These are phyloP conservation scores for Arthrobotrys pseudoclavata DNA, from an alignment of 2,329 filamentous ascomycete species.

Conservation along the genomic window DNA sequence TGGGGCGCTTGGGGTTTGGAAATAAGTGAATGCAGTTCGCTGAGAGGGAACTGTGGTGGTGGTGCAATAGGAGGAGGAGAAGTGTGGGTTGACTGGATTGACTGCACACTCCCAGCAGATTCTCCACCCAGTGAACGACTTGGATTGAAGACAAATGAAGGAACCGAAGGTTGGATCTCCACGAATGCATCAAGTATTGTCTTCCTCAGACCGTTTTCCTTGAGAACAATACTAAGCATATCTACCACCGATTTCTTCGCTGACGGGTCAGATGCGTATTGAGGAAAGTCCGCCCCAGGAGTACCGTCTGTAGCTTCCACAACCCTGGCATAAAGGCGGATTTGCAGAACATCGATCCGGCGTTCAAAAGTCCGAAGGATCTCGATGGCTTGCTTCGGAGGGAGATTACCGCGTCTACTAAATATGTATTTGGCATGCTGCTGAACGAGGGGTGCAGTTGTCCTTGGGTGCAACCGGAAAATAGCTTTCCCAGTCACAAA, in stretches of 20 bases:
- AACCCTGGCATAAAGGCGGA: slow-evolving; percentile 33
- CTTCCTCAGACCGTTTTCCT: slow-evolving; percentile 34
- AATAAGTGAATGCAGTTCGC: background rate
- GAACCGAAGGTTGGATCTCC: slow-evolving; percentile 32
- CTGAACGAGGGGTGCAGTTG: slow-evolving; percentile 1
- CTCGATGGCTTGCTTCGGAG: background rate
- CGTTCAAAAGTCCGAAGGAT: slow-evolving; percentile 19
- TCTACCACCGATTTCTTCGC: slow-evolving; percentile 26
- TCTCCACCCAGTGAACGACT: background rate
- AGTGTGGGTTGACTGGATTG: background rate
- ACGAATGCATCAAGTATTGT: slow-evolving; percentile 44
- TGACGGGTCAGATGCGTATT: slow-evolving; percentile 23
- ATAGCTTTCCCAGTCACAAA: slow-evolving; percentile 31
- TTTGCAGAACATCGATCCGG: slow-evolving; percentile 44
- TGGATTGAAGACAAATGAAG: slow-evolving; percentile 28
- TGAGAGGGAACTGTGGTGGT: slow-evolving; percentile 6
- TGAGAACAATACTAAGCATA: slow-evolving; percentile 38
- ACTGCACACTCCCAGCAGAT: background rate
- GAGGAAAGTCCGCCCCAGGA: slow-evolving; percentile 44
- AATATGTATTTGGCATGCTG: slow-evolving; percentile 29
- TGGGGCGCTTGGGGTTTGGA: background rate
- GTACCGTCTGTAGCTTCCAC: slow-evolving; percentile 42
- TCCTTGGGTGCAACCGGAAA: slow-evolving; percentile 40
- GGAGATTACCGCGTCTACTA: background rate
- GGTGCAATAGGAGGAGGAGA: background rate